These are phyloP conservation scores for Mucor mucedo DNA, from an alignment of 371 early-diverging fungal species.

Conservation along the genomic window DNA sequence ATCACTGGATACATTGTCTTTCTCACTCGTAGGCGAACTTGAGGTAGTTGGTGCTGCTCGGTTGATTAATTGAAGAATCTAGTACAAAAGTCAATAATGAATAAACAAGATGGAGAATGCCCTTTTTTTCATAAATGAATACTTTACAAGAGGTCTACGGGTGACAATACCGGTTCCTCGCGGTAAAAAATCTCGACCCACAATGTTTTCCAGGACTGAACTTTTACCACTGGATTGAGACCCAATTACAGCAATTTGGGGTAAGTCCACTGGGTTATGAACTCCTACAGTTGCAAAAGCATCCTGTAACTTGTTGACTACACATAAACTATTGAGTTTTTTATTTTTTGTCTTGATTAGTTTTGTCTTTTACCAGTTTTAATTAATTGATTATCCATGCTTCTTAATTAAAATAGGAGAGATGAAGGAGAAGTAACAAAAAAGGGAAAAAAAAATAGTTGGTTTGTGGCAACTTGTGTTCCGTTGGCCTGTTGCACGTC, in stretches of 20 bases:
- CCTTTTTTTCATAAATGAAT: not conserved
- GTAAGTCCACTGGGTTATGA: slow-evolving; percentile 96
- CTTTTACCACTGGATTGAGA: slow-evolving; percentile 98
- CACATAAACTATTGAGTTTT: not conserved
- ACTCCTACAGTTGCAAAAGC: slow-evolving; percentile 97
- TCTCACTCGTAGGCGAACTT: slow-evolving; percentile 24
- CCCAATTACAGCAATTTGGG: slow-evolving; percentile 98
- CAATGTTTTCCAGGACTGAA: slow-evolving; percentile 99
- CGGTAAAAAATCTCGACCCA: slow-evolving; percentile 98
- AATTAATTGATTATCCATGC: slow-evolving; percentile 62
- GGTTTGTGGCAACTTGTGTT: no score
- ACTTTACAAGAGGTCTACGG: slow-evolving; percentile 86
- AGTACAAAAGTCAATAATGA: slow-evolving; percentile 4
- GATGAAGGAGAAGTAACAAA: slow-evolving; percentile 2
- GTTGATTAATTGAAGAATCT: slow-evolving; percentile 96
- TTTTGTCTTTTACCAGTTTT: slow-evolving; percentile 42
- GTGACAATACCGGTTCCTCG: slow-evolving; percentile 96
- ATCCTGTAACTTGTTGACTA: slow-evolving; percentile 94
- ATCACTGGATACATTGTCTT: slow-evolving; percentile 8
- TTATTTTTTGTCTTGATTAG: no score
- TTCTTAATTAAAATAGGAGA: slow-evolving; percentile 7
- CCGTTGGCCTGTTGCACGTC: not conserved
- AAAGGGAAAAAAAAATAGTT: slow-evolving; percentile 3
- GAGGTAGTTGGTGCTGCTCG: slow-evolving; percentile 59
- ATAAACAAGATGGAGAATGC: not conserved